Evolutionary conservation across 306 rosid species (phyloP).

Genomic region (Cucurbita maxima): DNA sequence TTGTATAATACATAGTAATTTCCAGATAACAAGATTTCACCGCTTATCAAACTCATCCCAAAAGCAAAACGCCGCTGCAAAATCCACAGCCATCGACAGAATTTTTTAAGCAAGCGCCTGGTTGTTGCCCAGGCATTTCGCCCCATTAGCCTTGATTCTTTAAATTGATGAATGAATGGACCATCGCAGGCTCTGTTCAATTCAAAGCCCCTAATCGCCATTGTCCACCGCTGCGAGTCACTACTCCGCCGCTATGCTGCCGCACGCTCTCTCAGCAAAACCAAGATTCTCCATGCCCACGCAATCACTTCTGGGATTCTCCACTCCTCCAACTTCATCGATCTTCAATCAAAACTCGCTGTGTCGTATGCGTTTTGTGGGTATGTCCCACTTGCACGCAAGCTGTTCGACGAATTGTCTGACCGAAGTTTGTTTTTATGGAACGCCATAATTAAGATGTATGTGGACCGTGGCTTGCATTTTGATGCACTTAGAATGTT

Average conservation of each 20-base stretch:
- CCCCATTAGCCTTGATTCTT: not conserved
- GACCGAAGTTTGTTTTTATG: constrained; percentile 28
- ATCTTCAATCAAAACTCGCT: constrained; percentile 32
- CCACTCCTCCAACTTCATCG: constrained; percentile 10
- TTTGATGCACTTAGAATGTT: constrained; percentile 42
- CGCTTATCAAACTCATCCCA: not conserved
- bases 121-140: not conserved
- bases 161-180: constrained; percentile 25
- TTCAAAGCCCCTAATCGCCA: constrained; percentile 12
- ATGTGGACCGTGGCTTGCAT: constrained; percentile 24
- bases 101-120: not conserved
- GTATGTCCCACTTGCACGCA: constrained; percentile 36
- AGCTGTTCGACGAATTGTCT: constrained; percentile 42
- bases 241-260: constrained; percentile 29
- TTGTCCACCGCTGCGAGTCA: constrained; percentile 11
- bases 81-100: not conserved
- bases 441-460: constrained; percentile 49
- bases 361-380: constrained; percentile 40
- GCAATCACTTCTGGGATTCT: constrained; percentile 30
- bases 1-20: too few species aligned
- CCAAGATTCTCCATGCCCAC: constrained; percentile 52
- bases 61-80: not conserved
- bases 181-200: constrained; percentile 15
- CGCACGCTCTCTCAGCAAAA: constrained; percentile 32
- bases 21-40: too few species aligned